These are phyloP conservation scores for Globisporangium perplexum DNA, from an alignment of 352 stramenopile species.

Conservation along the genomic window DNA sequence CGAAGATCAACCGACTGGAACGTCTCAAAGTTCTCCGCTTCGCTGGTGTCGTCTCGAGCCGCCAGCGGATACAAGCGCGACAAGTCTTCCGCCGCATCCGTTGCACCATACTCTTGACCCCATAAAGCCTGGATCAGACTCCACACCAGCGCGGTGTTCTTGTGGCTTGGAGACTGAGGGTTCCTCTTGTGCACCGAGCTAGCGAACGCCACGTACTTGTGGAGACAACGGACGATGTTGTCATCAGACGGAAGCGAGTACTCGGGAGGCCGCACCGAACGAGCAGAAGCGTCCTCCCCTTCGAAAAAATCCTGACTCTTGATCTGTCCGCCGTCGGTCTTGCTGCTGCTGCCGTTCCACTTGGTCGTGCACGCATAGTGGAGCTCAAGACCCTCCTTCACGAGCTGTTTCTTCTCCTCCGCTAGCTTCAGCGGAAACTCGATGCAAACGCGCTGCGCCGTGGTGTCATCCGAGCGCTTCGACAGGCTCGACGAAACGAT, in stretches of 20 bases:
- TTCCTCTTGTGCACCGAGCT: slow-evolving; percentile 19
- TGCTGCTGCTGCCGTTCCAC: slow-evolving; percentile 10
- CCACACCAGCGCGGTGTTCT: slow-evolving; percentile 40
- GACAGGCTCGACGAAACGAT: slow-evolving; percentile 21
- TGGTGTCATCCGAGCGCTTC: slow-evolving; percentile 15
- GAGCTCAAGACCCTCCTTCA: slow-evolving; percentile 50
- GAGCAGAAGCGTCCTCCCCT: slow-evolving; percentile 18
- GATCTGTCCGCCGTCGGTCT: neutral
- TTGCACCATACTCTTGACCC: slow-evolving; percentile 61
- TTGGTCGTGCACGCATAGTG: slow-evolving; percentile 44
- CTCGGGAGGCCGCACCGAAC: slow-evolving; percentile 19
- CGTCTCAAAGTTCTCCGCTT: slow-evolving; percentile 56
- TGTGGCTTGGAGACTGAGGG: slow-evolving; percentile 14
- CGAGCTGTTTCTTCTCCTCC: slow-evolving; percentile 27
- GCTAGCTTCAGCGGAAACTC: slow-evolving; percentile 42
- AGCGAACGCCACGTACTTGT: slow-evolving; percentile 51
- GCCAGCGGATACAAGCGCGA: slow-evolving; percentile 33
- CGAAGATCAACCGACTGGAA: slow-evolving; percentile 67
- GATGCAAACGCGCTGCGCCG: slow-evolving; percentile 28
- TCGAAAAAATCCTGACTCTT: slow-evolving; percentile 16
- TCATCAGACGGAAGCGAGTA: slow-evolving; percentile 47
- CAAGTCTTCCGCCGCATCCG: slow-evolving; percentile 16
- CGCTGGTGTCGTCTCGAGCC: slow-evolving; percentile 51
- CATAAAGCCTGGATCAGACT: slow-evolving; percentile 69
- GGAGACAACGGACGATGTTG: slow-evolving; percentile 45